Conservation (phyloP, 768 basidiomycete species). For the Pluteus cervinus region DNA sequence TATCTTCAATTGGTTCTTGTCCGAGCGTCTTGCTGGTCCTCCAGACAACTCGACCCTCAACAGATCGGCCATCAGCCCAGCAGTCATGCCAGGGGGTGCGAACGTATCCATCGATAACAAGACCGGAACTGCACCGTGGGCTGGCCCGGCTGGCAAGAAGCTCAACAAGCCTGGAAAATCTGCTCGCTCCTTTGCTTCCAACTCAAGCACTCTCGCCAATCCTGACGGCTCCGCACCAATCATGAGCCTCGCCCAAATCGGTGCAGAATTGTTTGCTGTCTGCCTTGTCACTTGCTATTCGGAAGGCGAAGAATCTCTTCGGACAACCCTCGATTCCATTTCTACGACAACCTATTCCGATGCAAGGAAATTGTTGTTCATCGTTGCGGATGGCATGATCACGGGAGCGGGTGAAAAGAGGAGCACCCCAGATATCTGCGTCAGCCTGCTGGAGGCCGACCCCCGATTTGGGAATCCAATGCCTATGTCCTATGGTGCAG, state of each 20-base stretch:
- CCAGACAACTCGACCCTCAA: slow-evolving; percentile 68
- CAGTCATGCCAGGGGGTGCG: slow-evolving; percentile 94
- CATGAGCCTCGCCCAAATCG: slow-evolving; percentile 86
- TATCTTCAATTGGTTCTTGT: slow-evolving; percentile 95
- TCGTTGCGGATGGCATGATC: slow-evolving; percentile 98
- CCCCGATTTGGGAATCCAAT: slow-evolving; percentile 93
- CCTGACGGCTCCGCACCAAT: slow-evolving; percentile 48
- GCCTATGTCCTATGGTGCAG: slow-evolving; percentile 90
- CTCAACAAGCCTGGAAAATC: slow-evolving; percentile 40
- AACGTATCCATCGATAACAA: slow-evolving; percentile 90
- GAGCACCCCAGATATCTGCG: slow-evolving; percentile 96
- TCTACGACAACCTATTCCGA: slow-evolving; percentile 90
- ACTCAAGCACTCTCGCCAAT: slow-evolving; percentile 52
- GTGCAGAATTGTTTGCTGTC: slow-evolving; percentile 90
- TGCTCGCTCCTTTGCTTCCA: slow-evolving; percentile 42
- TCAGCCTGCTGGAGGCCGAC: slow-evolving; percentile 85
- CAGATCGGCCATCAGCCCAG: slow-evolving; percentile 84
- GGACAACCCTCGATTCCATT: slow-evolving; percentile 90
- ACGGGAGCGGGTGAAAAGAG: slow-evolving; percentile 94
- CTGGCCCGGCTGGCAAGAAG: slow-evolving; percentile 50
- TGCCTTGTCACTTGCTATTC: slow-evolving; percentile 98
- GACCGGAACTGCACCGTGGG: slow-evolving; percentile 94
- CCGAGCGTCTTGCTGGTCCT: slow-evolving; percentile 71
- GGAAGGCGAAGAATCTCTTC: slow-evolving; percentile 89
- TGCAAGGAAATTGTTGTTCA: slow-evolving; percentile 83